Evolutionary conservation across 768 basidiomycete genomes (phyloP).

Genomic region (Tubosaeta sp.): DNA sequence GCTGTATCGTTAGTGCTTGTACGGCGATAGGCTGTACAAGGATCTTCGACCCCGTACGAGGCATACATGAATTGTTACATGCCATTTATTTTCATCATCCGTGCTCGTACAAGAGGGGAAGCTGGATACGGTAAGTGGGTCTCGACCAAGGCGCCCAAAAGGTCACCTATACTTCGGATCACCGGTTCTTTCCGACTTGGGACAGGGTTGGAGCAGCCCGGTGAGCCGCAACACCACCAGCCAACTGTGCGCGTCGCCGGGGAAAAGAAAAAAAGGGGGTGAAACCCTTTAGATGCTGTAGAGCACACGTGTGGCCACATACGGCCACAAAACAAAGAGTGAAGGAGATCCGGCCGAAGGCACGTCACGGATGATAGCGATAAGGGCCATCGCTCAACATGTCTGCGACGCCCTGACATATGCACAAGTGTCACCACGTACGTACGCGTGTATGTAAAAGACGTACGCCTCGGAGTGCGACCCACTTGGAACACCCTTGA

Average conservation of each 20-base stretch:
- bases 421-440: too few species aligned
- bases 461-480: not conserved
- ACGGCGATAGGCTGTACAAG: slow-evolving; percentile 13
- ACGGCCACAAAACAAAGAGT: not conserved
- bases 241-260: not conserved
- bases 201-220: not conserved
- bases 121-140: not conserved
- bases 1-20: not conserved
- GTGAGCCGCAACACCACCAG: not conserved
- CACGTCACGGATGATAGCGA: not conserved
- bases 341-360: not conserved
- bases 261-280: not conserved
- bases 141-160: not conserved
- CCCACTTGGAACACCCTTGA: not conserved
- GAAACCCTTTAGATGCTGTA: not conserved
- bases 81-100: not conserved
- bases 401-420: too few species aligned
- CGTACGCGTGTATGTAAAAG: not conserved
- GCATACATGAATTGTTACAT: not conserved
- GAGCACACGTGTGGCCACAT: not conserved
- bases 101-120: not conserved
- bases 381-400: not conserved
- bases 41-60: not conserved
- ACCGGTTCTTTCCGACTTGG: not conserved
- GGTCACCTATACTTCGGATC: slow-evolving; percentile 7